A percentile compares a stretch with the other conserved stretches of the same genome.
Evolutionary conservation across 305 asterid genomes (phyloP).

Genomic region (Fraxinus floribunda): DNA sequence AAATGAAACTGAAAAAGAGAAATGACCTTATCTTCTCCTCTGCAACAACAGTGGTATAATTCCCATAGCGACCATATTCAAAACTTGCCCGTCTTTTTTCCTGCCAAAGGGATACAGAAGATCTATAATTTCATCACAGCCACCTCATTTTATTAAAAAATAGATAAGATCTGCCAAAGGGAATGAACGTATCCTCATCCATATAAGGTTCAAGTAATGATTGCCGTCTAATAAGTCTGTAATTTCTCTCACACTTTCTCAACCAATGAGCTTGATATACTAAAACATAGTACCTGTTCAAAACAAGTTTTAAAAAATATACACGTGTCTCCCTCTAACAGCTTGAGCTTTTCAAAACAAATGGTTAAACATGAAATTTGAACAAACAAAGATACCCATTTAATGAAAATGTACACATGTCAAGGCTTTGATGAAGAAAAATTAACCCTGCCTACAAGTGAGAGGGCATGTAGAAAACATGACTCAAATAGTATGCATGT

Average conservation of each 20-base stretch:
- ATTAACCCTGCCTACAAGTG: neutral
- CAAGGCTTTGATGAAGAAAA: neutral
- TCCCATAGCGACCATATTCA: slow-evolving; percentile 95
- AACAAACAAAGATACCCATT: neutral
- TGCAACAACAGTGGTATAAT: slow-evolving; percentile 73
- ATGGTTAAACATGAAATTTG: neutral
- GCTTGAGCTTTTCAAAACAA: neutral
- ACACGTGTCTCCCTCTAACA: neutral
- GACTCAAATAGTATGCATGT: neutral
- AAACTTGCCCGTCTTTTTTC: slow-evolving; percentile 78
- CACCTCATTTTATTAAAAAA: neutral
- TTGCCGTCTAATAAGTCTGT: neutral
- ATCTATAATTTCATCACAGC: slow-evolving; percentile 4
- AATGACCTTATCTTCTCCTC: slow-evolving; percentile 87
- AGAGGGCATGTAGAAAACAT: neutral
- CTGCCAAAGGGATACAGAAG: slow-evolving; percentile 38
- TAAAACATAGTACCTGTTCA: neutral
- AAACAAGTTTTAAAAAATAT: neutral
- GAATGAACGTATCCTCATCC: neutral
- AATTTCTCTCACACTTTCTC: neutral
- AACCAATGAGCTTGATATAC: neutral
- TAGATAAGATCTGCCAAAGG: neutral
- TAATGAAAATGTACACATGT: neutral
- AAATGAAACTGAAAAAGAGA: neutral
- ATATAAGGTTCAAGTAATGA: neutral